These are phyloP conservation scores for Zasmidium angulare DNA, from an alignment of 2,329 filamentous ascomycete species.

Conservation along the genomic window DNA sequence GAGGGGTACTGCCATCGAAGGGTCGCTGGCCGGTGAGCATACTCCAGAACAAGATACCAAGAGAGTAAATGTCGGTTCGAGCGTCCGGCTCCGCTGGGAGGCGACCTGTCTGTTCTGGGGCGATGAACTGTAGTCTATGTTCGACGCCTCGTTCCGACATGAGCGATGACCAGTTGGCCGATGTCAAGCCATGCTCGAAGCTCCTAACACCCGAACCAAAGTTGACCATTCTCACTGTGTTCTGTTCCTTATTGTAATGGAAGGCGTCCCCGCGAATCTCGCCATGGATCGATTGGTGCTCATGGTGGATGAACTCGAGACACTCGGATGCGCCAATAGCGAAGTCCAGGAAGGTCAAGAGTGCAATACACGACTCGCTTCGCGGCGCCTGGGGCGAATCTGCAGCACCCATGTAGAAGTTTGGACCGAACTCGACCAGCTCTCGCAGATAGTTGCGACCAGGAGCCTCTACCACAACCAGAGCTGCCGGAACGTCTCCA, in stretches of 20 bases:
- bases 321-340: constrained; percentile 85
- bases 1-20: constrained; percentile 74
- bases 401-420: constrained; percentile 39
- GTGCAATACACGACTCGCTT: constrained; percentile 37
- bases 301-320: constrained; percentile 86
- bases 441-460: constrained; percentile 71
- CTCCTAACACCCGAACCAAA: constrained; percentile 84
- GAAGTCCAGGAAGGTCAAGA: constrained; percentile 82
- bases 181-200: constrained; percentile 84
- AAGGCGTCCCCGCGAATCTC: constrained; percentile 90
- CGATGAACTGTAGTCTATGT: constrained; percentile 87
- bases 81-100: constrained; percentile 90
- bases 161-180: constrained; percentile 80
- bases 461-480: constrained; percentile 77
- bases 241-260: constrained; percentile 72
- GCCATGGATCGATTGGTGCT: constrained; percentile 81
- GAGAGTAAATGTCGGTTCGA: constrained; percentile 88
- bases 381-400: constrained; percentile 21
- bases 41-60: constrained; percentile 87
- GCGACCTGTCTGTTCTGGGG: constrained; percentile 89
- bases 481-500: constrained; percentile 70
- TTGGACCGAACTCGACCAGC: constrained; percentile 73
- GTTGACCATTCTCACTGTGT: constrained; percentile 74
- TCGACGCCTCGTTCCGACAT: constrained; percentile 83
- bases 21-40: constrained; percentile 76